phyloP scores from a whole-genome alignment of 805 yeast genomes.

The Nakazawaea holstii region DNA sequence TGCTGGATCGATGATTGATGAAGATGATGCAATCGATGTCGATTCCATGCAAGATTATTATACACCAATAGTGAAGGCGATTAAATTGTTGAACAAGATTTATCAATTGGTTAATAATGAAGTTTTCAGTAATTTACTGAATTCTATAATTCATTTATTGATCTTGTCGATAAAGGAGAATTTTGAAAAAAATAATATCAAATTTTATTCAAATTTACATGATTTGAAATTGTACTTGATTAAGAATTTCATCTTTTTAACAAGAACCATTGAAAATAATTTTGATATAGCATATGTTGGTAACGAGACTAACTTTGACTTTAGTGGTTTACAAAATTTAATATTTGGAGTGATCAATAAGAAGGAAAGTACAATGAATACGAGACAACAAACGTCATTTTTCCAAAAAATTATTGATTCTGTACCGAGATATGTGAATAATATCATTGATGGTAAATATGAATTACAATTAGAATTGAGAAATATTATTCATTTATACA shows the following conservation, averaged over 20 bases:
- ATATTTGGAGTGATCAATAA: conserved; percentile 43
- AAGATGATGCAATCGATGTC: conserved; percentile 20
- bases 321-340: conserved; percentile 61
- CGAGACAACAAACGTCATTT: conserved; percentile 8
- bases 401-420: conserved; percentile 38
- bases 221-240: conserved; percentile 66
- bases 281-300: conserved; percentile 78
- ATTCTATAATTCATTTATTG: conserved; percentile 76
- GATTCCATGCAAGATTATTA: conserved; percentile 30
- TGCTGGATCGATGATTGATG: conserved; percentile 11
- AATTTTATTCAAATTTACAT: conserved; percentile 27
- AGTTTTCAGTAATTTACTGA: conserved; percentile 87
- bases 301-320: conserved; percentile 72
- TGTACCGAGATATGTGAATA: conserved; percentile 74
- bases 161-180: conserved; percentile 56
- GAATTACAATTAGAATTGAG: conserved; percentile 75
- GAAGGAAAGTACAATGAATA: conserved; percentile 15
- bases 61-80: conserved; percentile 66
- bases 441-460: conserved; percentile 69
- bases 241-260: conserved; percentile 65
- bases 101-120: conserved; percentile 73
- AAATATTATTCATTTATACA: conserved; percentile 62
- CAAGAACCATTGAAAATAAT: conserved; percentile 56
- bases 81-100: conserved; percentile 67
- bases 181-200: conserved; percentile 38